These are phyloP conservation scores for Alternaria tenuissima DNA, from an alignment of 2,329 filamentous ascomycete genomes.

Conservation along the genomic window DNA sequence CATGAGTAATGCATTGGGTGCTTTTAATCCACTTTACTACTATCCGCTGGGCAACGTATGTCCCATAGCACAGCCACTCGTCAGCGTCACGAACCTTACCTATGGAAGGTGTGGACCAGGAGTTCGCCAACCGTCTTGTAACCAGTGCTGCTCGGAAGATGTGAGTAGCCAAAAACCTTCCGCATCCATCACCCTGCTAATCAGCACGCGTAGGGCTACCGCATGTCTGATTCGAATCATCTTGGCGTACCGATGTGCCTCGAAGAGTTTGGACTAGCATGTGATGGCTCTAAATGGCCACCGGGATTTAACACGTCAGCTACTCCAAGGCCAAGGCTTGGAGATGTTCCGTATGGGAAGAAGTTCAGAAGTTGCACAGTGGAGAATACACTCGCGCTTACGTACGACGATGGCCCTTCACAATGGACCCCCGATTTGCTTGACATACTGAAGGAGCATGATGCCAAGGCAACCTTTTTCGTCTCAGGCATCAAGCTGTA, in stretches of 20 bases:
- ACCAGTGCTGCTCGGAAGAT: constrained; percentile 1
- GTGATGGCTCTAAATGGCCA: constrained; percentile 2
- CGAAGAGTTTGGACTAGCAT: constrained; percentile 5
- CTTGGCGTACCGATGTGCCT: not conserved
- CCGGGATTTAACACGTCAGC: constrained; percentile 2
- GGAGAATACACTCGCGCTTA: constrained; percentile 56
- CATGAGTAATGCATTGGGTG: not conserved
- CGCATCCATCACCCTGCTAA: not conserved
- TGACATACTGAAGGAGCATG: constrained; percentile 59
- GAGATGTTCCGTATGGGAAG: not conserved
- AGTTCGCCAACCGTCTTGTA: not conserved
- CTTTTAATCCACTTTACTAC: constrained; percentile 5
- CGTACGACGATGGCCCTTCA: constrained; percentile 64
- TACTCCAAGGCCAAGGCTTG: not conserved
- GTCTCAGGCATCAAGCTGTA: constrained; percentile 57
- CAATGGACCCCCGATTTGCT: constrained; percentile 59
- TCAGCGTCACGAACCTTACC: not conserved
- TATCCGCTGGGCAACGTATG: not conserved
- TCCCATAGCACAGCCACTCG: not conserved
- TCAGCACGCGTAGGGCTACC: not conserved
- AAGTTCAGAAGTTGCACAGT: constrained; percentile 31
- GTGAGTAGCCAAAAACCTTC: not conserved
- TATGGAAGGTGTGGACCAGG: constrained; percentile 8
- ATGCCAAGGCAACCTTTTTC: constrained; percentile 56
- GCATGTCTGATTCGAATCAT: not conserved